Percentiles rank a stretch among this genome's conserved stretches.
phyloP scores from a whole-genome alignment of 345 rosid genomes.

The Acer negundo region DNA sequence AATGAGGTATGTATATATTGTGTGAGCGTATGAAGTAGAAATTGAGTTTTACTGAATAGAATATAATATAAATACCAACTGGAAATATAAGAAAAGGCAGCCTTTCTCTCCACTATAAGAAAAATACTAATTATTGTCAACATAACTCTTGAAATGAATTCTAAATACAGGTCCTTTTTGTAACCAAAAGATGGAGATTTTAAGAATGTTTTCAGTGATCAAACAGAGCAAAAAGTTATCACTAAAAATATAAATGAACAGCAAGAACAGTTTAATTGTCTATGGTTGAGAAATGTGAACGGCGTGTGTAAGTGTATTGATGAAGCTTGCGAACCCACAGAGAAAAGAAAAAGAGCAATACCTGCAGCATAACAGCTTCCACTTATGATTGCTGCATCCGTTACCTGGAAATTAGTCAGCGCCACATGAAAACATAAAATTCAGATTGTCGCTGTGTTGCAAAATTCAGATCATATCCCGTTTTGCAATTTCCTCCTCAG shows the following conservation, averaged over 20 bases:
- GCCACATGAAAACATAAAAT: not conserved
- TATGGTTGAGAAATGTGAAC: not conserved
- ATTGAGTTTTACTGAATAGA: no score
- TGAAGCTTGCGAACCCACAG: not conserved
- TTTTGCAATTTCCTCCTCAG: not conserved
- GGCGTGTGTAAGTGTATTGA: not conserved
- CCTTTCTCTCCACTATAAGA: not conserved
- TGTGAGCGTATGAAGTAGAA: no score
- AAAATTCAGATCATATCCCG: not conserved
- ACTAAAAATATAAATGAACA: not conserved
- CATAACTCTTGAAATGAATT: not conserved
- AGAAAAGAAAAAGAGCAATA: not conserved
- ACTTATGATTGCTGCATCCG: not conserved
- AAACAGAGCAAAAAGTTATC: not conserved
- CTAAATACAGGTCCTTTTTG: not conserved
- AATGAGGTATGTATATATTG: not conserved
- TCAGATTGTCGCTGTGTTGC: no score
- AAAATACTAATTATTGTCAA: constrained; percentile 1
- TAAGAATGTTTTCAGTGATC: not conserved
- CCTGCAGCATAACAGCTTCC: not conserved
- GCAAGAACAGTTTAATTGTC: not conserved
- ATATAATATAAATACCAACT: not conserved
- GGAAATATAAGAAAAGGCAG: not conserved
- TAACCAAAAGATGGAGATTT: not conserved
- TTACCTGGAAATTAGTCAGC: not conserved